A percentile compares a stretch with the other conserved stretches of the same genome.
Conservation (phyloP, 495 filamentous ascomycete species). For the Melanomma pulvis-pyrius region DNA sequence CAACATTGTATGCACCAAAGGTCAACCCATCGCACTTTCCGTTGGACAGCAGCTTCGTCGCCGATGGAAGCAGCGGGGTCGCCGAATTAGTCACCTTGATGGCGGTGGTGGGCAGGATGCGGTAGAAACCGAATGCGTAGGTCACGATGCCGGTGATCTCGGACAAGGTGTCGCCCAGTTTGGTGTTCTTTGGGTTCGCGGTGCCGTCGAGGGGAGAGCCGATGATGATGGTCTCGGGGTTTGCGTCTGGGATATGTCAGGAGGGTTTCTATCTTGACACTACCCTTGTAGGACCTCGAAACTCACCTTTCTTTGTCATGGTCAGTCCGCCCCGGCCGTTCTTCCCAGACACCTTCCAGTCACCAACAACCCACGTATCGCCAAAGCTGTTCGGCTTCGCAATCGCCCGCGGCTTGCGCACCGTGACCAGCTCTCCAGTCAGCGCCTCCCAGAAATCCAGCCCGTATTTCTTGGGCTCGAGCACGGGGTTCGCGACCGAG, state of each 20-base stretch:
- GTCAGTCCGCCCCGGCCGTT: constrained; percentile 61
- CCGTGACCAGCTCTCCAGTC: constrained; percentile 59
- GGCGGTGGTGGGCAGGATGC: constrained; percentile 58
- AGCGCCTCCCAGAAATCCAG: constrained; percentile 69
- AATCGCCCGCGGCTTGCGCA: constrained; percentile 53
- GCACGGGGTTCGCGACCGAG: constrained; percentile 56
- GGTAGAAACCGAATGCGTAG: constrained; percentile 62
- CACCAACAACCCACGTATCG: constrained; percentile 63
- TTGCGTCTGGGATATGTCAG: constrained; percentile 51
- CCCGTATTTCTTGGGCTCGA: constrained; percentile 58
- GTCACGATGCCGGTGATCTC: constrained; percentile 63
- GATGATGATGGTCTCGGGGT: constrained; percentile 65
- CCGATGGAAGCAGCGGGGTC: constrained; percentile 41
- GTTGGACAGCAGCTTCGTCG: constrained; percentile 51
- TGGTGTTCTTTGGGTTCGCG: constrained; percentile 55
- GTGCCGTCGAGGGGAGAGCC: constrained; percentile 61
- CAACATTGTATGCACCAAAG: constrained; percentile 63
- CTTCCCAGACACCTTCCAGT: constrained; percentile 56
- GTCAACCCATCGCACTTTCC: constrained; percentile 56
- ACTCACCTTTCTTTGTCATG: constrained; percentile 41
- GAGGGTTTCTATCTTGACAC: not conserved
- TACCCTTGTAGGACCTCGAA: not conserved
- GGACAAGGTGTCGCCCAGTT: constrained; percentile 58
- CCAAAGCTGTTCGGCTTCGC: constrained; percentile 59
- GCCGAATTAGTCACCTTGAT: constrained; percentile 48